Percentiles rank a stretch among this genome's conserved stretches.
Evolutionary conservation across 2,329 filamentous ascomycete species (phyloP).

Genomic region (Ceratocystis variospora): DNA sequence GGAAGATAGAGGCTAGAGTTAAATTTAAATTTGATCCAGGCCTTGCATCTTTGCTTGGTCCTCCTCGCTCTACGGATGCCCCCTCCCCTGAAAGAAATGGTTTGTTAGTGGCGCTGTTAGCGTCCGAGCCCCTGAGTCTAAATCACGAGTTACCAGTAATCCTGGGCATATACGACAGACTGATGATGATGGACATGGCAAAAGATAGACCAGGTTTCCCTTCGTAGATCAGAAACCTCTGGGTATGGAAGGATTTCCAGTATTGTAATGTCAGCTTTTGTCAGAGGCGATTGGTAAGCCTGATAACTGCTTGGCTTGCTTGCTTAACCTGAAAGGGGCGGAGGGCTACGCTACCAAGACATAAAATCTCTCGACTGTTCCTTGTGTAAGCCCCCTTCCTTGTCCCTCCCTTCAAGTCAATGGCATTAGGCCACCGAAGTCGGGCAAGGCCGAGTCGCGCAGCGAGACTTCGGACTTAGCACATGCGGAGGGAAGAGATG

Average conservation of each 20-base stretch:
- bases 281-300: no score
- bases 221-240: background rate
- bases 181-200: slow-evolving; percentile 1
- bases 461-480: background rate
- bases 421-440: no score
- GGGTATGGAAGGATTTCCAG: no score
- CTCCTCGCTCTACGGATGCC: background rate
- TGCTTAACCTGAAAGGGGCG: no score
- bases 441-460: no score
- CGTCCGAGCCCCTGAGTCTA: slow-evolving; percentile 5
- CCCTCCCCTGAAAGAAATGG: background rate
- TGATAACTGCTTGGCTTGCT: no score
- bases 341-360: background rate
- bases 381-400: background rate
- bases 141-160: background rate
- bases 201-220: background rate
- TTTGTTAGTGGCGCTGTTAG: slow-evolving; percentile 5
- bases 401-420: no score
- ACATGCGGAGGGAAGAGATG: background rate
- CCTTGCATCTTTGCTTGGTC: background rate
- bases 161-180: background rate
- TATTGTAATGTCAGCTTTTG: no score
- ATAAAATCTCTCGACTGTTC: background rate
- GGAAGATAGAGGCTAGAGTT: background rate
- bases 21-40: background rate